A percentile compares a stretch with the other conserved stretches of the same genome.
Evolutionary conservation across 2,329 filamentous ascomycete species (phyloP).

Genomic region (Lomentospora prolificans): DNA sequence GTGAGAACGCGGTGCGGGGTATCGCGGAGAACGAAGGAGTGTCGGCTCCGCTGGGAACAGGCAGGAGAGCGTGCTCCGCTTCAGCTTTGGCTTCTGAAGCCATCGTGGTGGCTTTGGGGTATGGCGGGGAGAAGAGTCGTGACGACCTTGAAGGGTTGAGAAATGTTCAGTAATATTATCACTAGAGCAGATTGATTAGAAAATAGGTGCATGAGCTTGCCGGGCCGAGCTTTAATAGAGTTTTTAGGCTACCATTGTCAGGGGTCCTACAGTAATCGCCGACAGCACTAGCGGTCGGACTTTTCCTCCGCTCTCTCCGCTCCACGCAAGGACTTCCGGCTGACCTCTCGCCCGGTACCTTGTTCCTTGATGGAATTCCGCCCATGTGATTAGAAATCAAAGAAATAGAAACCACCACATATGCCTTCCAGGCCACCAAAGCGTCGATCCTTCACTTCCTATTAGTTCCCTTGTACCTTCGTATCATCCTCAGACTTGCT

Average conservation of each 20-base stretch:
- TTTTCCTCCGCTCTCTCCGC: background rate
- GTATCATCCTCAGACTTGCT: too few species aligned
- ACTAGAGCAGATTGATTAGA: background rate
- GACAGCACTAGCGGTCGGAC: background rate
- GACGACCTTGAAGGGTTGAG: background rate
- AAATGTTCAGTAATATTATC: conserved; percentile 1
- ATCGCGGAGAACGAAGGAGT: background rate
- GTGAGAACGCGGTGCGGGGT: background rate
- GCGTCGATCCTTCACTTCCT: too few species aligned
- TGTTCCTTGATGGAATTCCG: background rate
- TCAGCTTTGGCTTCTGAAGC: background rate
- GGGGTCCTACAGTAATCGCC: background rate
- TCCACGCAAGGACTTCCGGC: background rate
- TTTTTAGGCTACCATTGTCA: background rate
- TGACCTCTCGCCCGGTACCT: background rate
- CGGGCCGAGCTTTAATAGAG: background rate
- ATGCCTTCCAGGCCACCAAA: background rate
- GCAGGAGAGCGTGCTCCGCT: background rate
- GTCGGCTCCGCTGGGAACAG: background rate
- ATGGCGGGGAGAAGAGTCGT: background rate
- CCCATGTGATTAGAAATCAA: conserved; percentile 1
- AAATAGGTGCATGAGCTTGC: background rate
- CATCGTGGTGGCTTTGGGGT: background rate
- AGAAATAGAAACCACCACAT: background rate
- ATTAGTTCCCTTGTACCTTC: too few species aligned